A percentile compares a stretch with the other conserved stretches of the same genome.
These are phyloP conservation scores for Tylopilus sp. DNA, from an alignment of 1,284 basidiomycete genomes.

Conservation along the genomic window DNA sequence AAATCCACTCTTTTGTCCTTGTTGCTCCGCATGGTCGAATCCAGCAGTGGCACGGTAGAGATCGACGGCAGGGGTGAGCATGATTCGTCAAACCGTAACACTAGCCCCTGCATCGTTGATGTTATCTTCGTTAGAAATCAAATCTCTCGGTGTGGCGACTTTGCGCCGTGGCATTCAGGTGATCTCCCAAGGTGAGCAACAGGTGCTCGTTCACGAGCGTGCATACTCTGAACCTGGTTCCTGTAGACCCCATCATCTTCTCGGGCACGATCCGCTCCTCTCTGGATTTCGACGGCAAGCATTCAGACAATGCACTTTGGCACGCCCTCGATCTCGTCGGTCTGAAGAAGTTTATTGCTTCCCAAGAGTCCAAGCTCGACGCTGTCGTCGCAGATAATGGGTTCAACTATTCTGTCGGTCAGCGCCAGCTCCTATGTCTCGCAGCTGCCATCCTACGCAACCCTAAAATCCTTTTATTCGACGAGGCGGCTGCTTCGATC, in stretches of 20 bases:
- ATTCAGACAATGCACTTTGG: slow-evolving; percentile 27
- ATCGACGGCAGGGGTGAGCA: slow-evolving; percentile 29
- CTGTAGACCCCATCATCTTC: slow-evolving; percentile 31
- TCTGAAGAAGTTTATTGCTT: slow-evolving; percentile 25
- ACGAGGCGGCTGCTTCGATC: slow-evolving; percentile 41
- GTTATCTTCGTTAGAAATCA: slow-evolving; percentile 19
- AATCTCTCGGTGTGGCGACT: slow-evolving; percentile 28
- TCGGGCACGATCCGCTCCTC: slow-evolving; percentile 30
- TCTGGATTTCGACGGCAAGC: slow-evolving; percentile 27
- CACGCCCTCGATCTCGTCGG: slow-evolving; percentile 31
- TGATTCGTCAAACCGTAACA: not conserved
- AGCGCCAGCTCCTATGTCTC: slow-evolving; percentile 31
- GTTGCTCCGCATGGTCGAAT: slow-evolving; percentile 30
- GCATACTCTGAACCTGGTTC: not conserved
- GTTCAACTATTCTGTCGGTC: slow-evolving; percentile 32
- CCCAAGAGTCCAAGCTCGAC: slow-evolving; percentile 28
- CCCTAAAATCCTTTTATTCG: slow-evolving; percentile 47
- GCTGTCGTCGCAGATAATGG: slow-evolving; percentile 30
- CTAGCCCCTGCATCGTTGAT: not conserved
- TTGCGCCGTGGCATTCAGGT: slow-evolving; percentile 29
- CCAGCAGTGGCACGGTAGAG: slow-evolving; percentile 24
- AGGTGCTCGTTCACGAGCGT: not conserved
- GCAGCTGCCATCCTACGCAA: slow-evolving; percentile 44
- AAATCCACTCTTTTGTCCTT: slow-evolving; percentile 74
- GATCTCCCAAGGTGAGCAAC: slow-evolving; percentile 27